Evolutionary conservation across 2,329 filamentous ascomycete genomes (phyloP).

Genomic region (Pezicula radicicola): DNA sequence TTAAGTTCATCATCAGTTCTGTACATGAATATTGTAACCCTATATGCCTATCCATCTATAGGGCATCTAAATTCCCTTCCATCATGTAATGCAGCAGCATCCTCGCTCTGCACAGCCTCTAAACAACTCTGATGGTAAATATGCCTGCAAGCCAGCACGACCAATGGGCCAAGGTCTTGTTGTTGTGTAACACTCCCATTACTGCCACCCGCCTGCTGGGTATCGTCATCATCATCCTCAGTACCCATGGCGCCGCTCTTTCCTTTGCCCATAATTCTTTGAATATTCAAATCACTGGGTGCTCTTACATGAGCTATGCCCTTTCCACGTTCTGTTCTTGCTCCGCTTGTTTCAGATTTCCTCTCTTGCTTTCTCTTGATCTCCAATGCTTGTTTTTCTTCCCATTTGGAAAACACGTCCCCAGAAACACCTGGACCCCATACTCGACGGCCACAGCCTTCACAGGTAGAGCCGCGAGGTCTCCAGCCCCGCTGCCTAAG

Average conservation of each 20-base stretch:
- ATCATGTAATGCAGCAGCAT: constrained; percentile 51
- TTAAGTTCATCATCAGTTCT: no score
- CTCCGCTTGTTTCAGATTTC: constrained; percentile 26
- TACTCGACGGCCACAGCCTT: constrained; percentile 75
- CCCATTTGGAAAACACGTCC: constrained; percentile 79
- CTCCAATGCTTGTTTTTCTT: constrained; percentile 53
- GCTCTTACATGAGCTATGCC: constrained; percentile 33
- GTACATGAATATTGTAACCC: constrained; percentile 1
- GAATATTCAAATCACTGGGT: no score
- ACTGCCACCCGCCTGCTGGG: constrained; percentile 31
- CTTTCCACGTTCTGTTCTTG: constrained; percentile 32
- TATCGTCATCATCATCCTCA: constrained; percentile 30
- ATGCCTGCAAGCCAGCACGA: constrained; percentile 68
- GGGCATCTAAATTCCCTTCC: constrained; percentile 33
- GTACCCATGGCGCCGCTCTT: constrained; percentile 22
- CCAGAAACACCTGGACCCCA: constrained; percentile 87
- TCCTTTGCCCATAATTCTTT: constrained; percentile 18
- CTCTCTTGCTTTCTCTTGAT: constrained; percentile 35
- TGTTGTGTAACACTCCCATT: constrained; percentile 33
- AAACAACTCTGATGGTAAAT: constrained; percentile 68
- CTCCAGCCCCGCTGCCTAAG: constrained; percentile 86
- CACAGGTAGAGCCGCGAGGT: constrained; percentile 81
- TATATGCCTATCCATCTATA: constrained; percentile 35
- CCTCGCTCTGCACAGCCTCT: constrained; percentile 59
- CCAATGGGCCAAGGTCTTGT: constrained; percentile 59